Conservation (phyloP, 1,284 basidiomycete species). For the Marasmius tenuissimus region DNA sequence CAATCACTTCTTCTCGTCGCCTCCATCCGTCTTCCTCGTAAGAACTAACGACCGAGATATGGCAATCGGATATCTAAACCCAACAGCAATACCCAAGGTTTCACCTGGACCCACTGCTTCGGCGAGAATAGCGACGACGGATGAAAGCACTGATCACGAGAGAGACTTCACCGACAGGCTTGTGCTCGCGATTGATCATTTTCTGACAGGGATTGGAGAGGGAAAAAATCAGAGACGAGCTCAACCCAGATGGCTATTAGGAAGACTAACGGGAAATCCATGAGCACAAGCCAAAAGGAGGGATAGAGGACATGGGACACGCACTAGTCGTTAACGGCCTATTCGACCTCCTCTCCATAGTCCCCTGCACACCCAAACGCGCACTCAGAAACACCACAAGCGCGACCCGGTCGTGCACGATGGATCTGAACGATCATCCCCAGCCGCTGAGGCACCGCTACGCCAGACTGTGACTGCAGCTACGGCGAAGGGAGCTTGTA, state of each 20-base stretch:
- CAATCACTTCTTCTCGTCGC: no score
- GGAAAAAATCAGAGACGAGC: slow-evolving; percentile 63
- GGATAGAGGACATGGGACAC: no score
- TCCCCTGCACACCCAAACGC: slow-evolving; percentile 62
- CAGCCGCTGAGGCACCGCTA: slow-evolving; percentile 48
- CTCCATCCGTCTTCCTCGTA: slow-evolving; percentile 13
- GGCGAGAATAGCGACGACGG: slow-evolving; percentile 57
- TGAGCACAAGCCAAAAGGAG: no score
- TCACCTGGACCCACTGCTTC: slow-evolving; percentile 50
- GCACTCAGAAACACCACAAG: slow-evolving; percentile 68
- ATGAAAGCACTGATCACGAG: slow-evolving; percentile 66
- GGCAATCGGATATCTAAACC: slow-evolving; percentile 50
- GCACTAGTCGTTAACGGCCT: slow-evolving; percentile 61
- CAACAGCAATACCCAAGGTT: slow-evolving; percentile 55
- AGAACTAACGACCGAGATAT: slow-evolving; percentile 58
- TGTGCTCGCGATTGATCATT: slow-evolving; percentile 57
- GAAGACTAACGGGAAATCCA: slow-evolving; percentile 37
- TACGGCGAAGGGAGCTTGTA: slow-evolving; percentile 63
- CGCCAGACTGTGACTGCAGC: slow-evolving; percentile 52
- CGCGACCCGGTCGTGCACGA: no score
- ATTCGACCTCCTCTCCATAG: slow-evolving; percentile 64
- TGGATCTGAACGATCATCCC: no score
- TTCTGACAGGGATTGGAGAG: slow-evolving; percentile 44
- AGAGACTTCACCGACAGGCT: slow-evolving; percentile 51
- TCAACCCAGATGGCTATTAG: slow-evolving; percentile 77